Base-by-base conservation (phyloP, 2,329 filamentous ascomycete genomes). In the Periglandula ipomoeae region DNA sequence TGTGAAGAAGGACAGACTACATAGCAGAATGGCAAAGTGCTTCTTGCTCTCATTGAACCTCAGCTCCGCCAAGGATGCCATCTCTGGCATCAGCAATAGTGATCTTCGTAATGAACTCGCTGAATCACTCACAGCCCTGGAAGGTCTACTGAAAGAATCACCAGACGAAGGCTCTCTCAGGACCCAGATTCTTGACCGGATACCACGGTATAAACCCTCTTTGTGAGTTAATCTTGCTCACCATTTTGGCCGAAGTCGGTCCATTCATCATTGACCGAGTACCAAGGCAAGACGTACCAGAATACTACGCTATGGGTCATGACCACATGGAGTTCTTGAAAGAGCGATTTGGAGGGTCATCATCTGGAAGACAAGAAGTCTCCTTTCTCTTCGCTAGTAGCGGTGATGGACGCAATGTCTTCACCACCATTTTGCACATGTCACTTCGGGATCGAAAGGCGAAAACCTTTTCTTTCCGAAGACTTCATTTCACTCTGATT, bases 321-420 rank as follows among this genome's bases (percentile, higher is more conserved):
- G 27, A 30, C 5, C 27, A 30, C 9, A 13, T 30, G 4, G 27
- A 30, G 9, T 7, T 30, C 13, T 5, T 30, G 27, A 30, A 30
- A 5, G 41, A 44, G 41, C 24, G 10, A 19, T 17, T 44, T 19
- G 41, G 26, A 44, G 20, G 11, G 5, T 30, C 13, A 20, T 23
- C 24, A 13, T 1, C 24, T 6, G 24, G n/a, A 34, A 44, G 17
- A 5, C 10, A 8, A 4, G 44, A 55, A 19, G 19, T 60, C 2
- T 47, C 53, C 4, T 49, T 58, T 15, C 46, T 61, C 30, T 55
- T 60, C 41, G 58, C 54, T 17, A 55, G 59, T 20, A 54, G 51
- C 45, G 59, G 59, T 10, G 57, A 61, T 38, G 58, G 50, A 15
- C 54, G 55, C 5, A 51, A 59, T 27, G 27, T 58, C 23, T 57